Conservation (phyloP, 345 rosid species). For the Conringia planisiliqua region DNA sequence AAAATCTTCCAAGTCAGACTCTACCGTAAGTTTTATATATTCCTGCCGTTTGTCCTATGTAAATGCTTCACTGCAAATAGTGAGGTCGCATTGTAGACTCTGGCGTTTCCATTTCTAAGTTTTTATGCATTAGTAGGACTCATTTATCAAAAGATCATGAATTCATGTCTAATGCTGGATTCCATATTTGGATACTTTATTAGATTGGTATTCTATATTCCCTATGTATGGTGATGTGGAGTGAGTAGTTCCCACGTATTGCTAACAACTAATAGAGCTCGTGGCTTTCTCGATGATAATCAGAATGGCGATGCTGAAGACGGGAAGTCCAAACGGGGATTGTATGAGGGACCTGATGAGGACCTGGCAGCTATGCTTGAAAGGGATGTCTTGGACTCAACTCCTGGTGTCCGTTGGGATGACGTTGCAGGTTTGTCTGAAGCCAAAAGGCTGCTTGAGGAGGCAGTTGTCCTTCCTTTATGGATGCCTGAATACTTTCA, state of each 20-base stretch:
- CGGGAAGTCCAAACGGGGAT: slow-evolving; percentile 73
- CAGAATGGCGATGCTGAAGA: slow-evolving; percentile 95
- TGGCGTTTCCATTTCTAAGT: neutral
- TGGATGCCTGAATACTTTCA: slow-evolving; percentile 99
- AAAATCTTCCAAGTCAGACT: slow-evolving; percentile 71
- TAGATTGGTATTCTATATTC: neutral
- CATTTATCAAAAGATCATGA: slow-evolving; percentile 2
- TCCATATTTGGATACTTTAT: neutral
- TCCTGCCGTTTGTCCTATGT: neutral
- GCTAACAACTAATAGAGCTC: neutral
- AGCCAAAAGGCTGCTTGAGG: slow-evolving; percentile 98
- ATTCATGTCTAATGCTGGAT: neutral
- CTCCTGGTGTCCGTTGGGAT: slow-evolving; percentile 98
- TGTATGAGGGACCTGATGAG: slow-evolving; percentile 97
- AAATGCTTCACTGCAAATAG: neutral
- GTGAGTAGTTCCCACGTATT: neutral
- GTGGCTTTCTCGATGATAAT: slow-evolving; percentile 19
- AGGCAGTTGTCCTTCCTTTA: slow-evolving; percentile 99
- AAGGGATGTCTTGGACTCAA: slow-evolving; percentile 97
- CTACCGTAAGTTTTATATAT: slow-evolving; percentile 47
- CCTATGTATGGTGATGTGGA: neutral
- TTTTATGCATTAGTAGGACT: neutral
- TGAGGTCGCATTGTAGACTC: neutral
- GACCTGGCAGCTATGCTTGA: slow-evolving; percentile 99
- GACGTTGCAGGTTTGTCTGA: slow-evolving; percentile 99